phyloP scores from a whole-genome alignment of 2,329 filamentous ascomycete species.

The Aspergillus tamarii region DNA sequence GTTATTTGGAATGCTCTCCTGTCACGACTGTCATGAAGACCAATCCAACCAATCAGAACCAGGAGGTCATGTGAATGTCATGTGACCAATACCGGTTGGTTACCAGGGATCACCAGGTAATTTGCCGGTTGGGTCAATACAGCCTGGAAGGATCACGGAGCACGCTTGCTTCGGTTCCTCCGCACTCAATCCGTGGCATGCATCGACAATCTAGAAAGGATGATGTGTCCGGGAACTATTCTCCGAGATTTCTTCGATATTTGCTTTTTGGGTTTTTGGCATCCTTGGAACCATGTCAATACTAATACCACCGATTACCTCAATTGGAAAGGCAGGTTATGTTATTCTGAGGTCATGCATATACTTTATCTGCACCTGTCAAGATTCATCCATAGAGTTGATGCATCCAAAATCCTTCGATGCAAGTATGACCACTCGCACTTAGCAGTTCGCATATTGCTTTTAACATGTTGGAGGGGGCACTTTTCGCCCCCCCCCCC shows the following conservation, averaged over 20 bases:
- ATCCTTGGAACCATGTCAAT: background rate
- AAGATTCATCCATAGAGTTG: background rate
- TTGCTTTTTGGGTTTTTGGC: background rate
- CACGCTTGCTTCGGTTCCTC: background rate
- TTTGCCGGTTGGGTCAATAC: background rate
- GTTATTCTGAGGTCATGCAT: background rate
- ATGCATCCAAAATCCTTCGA: background rate
- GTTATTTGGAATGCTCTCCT: no score
- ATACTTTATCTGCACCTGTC: background rate
- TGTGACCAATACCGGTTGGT: background rate
- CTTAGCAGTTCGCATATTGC: background rate
- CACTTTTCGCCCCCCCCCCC: background rate
- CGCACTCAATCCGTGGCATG: background rate
- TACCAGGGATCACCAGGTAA: no score
- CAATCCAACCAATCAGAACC: no score
- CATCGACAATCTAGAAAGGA: background rate
- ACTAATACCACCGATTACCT: background rate
- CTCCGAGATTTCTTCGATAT: constrained; percentile 2
- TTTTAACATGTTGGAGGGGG: background rate
- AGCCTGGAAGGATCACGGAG: background rate
- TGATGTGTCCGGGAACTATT: background rate
- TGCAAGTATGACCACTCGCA: background rate
- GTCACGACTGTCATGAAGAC: no score
- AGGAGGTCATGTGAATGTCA: background rate
- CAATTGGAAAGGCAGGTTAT: background rate